phyloP scores from a whole-genome alignment of 768 basidiomycete species.

The Pisolithus sp. region DNA sequence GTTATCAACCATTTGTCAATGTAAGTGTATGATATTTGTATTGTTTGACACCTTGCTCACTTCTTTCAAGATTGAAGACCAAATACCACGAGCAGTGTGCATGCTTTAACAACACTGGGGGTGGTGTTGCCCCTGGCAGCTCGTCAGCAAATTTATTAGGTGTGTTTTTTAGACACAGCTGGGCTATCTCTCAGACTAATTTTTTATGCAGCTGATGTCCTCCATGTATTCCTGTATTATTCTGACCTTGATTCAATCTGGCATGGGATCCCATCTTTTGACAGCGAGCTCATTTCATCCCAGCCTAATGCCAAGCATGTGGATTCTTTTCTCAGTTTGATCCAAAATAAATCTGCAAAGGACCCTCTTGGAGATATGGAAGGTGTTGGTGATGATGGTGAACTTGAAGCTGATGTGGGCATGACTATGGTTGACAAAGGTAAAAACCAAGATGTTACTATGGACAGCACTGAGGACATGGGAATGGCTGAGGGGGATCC shows the following conservation, averaged over 20 bases:
- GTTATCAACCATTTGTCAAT: too few relatives aligned
- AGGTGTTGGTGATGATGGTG: background rate
- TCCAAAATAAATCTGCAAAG: background rate
- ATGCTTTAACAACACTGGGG: background rate
- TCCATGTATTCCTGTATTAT: background rate
- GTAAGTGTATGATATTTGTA: too few relatives aligned
- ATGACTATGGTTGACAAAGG: background rate
- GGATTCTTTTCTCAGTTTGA: background rate
- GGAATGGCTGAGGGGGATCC: background rate
- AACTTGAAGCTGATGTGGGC: background rate
- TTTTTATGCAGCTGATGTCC: background rate
- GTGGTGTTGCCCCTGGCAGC: background rate
- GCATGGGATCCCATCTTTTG: background rate
- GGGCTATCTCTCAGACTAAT: background rate
- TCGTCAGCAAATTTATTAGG: background rate
- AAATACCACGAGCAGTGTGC: background rate
- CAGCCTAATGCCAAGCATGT: background rate
- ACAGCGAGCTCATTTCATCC: background rate
- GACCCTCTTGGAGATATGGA: background rate
- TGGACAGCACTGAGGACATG: background rate
- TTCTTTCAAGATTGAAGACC: background rate
- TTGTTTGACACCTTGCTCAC: too few relatives aligned
- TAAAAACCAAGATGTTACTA: background rate
- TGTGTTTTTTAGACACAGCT: background rate
- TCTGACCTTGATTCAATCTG: background rate